Base-by-base conservation (phyloP, 164 flowering plant genomes). In the Annona cherimola region DNA sequence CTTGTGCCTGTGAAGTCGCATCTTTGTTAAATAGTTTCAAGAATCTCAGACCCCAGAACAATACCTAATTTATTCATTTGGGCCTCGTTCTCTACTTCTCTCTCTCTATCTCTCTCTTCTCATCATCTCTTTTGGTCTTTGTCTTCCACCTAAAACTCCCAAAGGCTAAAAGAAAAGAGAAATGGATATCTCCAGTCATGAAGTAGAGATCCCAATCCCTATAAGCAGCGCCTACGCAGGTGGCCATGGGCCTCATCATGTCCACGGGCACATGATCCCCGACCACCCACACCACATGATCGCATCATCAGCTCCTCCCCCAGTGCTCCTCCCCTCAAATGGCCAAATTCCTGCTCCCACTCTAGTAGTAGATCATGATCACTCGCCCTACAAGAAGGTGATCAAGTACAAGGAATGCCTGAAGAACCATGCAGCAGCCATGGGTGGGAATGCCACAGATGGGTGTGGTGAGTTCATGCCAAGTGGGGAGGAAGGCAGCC, bases 381-480 rank as follows among this genome's bases (percentile, higher is more conserved):
- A 71, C 70, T 68, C 64, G 57, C 78, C 81, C 72, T 74, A 70
- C 84, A 88, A 83, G 75, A 82, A 80, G 55, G 46, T 71, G 70
- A 74, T 84, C 44, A 85, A 69, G 74, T 93, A 93, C 75, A 84
- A 77, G 59, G 98, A 93, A 44, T 93, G 98, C 85, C 85, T 87
- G 40, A 91, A 89, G 84, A 93, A 93, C 83, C 98, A 93, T 80
- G 98, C 96, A 77, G 96, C 96, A 1, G 50, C 88, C 55, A 89
- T 91, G 85, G 98, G 98, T 61, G 96, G 95, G 3, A 85, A 83
- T 78, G 96, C 95, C 55, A 88, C 85, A 2, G 98, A 93, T 79
- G 98, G 98, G 40, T 93, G 98, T 72, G 95, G 98, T 0, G 98
- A 93, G 80, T 93, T 91, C 89, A 89, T 93, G 96, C 88, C 96